Conservation (phyloP, 2,329 filamentous ascomycete species). For the Diaporthe amygdali region DNA sequence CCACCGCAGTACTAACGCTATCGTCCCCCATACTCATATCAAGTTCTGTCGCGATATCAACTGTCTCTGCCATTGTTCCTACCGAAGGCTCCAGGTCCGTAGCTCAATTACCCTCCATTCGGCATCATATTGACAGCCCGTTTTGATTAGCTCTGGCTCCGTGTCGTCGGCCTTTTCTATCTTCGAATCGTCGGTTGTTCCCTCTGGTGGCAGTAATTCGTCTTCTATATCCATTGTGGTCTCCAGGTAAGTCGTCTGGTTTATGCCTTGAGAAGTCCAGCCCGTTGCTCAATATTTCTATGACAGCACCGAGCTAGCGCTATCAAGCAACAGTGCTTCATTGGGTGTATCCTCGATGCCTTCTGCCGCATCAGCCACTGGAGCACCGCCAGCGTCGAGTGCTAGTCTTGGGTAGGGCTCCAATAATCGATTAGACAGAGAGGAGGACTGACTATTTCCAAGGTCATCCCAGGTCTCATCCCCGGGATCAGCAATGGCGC, state of each 20-base stretch:
- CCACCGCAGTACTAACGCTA: neutral
- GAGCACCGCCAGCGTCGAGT: neutral
- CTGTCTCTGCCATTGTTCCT: neutral
- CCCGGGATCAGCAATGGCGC: neutral
- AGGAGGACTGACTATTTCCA: neutral
- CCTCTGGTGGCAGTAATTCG: neutral
- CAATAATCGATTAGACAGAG: neutral
- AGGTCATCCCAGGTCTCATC: neutral
- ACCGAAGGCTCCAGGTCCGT: constrained; percentile 14
- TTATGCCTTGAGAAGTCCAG: neutral
- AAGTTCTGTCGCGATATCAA: neutral
- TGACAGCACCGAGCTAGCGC: neutral
- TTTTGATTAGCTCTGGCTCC: neutral
- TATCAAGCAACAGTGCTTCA: neutral
- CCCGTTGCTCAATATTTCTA: neutral
- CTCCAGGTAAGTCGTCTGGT: neutral
- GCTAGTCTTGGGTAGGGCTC: neutral
- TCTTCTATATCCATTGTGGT: neutral
- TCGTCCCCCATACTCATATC: constrained; percentile 10
- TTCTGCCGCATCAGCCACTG: neutral
- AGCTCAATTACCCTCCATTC: neutral
- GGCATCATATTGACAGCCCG: neutral
- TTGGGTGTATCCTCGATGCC: neutral
- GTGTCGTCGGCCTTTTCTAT: neutral
- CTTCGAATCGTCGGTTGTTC: neutral